Percentiles rank a stretch among this genome's conserved stretches.
These are phyloP conservation scores for Chenopodium suecicum DNA, from an alignment of 148 eudicot species.

Conservation along the genomic window DNA sequence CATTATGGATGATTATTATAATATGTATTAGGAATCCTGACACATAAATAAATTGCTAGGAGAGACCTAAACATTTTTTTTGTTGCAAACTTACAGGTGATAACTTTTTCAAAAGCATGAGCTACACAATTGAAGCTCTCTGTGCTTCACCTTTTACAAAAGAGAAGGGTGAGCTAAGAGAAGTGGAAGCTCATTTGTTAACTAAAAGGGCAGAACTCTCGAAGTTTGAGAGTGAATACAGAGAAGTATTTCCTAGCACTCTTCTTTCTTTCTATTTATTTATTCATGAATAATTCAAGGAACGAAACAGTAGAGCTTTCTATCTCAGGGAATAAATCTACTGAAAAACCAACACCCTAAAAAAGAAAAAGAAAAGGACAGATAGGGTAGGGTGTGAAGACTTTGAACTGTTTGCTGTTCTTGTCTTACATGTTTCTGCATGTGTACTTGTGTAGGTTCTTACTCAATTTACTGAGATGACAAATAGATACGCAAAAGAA, in stretches of 20 bases:
- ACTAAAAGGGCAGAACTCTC: conserved; percentile 84
- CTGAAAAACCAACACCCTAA: neutral
- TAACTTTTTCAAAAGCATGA: conserved; percentile 84
- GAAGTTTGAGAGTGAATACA: conserved; percentile 85
- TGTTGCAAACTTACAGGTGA: conserved; percentile 51
- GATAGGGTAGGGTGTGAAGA: neutral
- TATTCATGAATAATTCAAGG: neutral
- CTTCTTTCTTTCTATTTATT: neutral
- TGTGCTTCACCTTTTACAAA: conserved; percentile 61
- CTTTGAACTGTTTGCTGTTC: conserved; percentile 6
- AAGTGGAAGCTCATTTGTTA: conserved; percentile 73
- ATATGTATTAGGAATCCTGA: neutral
- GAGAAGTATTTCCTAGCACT: conserved; percentile 53
- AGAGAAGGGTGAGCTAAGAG: conserved; percentile 78
- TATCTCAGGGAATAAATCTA: no score
- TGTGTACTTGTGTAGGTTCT: conserved; percentile 58
- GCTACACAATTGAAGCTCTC: conserved; percentile 84
- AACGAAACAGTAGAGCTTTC: no score
- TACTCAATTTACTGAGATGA: conserved; percentile 88
- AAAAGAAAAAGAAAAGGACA: neutral
- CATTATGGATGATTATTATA: neutral
- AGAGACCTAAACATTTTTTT: conserved; percentile 4
- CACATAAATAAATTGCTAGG: neutral
- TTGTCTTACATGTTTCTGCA: conserved; percentile 7
- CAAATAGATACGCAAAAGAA: conserved; percentile 81